Percentiles rank a stretch among this genome's conserved stretches.
Evolutionary conservation across 371 early-diverging fungal genomes (phyloP).

Genomic region (Enterospora canceri): DNA sequence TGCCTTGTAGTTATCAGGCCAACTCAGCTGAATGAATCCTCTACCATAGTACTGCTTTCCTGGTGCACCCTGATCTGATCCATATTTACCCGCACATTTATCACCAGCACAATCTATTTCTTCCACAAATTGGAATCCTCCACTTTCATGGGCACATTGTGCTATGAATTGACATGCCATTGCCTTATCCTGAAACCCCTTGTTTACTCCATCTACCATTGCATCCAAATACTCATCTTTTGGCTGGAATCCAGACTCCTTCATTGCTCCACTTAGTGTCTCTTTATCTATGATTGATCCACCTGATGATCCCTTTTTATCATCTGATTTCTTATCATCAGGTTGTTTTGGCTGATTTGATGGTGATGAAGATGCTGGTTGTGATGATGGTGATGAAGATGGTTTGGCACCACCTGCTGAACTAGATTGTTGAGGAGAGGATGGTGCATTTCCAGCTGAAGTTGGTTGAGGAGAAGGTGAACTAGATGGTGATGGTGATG

Average conservation of each 20-base stretch:
- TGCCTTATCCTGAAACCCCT: constrained; percentile 35
- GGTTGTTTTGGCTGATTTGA: neutral
- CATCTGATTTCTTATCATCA: neutral
- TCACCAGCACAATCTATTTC: constrained; percentile 53
- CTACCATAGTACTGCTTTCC: constrained; percentile 56
- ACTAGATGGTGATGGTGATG: neutral
- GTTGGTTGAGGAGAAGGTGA: neutral
- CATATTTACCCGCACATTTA: constrained; percentile 52
- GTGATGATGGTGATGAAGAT: neutral
- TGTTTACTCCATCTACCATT: constrained; percentile 36
- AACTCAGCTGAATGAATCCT: constrained; percentile 57
- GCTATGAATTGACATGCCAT: constrained; percentile 55
- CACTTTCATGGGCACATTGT: constrained; percentile 55
- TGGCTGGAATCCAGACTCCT: constrained; percentile 27
- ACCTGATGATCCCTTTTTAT: neutral
- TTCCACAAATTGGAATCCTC: constrained; percentile 50
- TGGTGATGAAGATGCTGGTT: constrained; percentile 1
- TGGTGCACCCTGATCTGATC: constrained; percentile 41
- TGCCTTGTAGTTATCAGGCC: constrained; percentile 56
- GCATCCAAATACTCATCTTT: constrained; percentile 45
- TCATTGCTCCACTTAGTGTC: constrained; percentile 27
- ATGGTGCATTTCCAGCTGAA: neutral
- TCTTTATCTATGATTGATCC: constrained; percentile 33
- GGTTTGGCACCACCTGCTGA: neutral
- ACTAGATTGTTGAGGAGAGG: neutral